These are phyloP conservation scores for Sphaerobolus stellatus DNA, from an alignment of 1,284 basidiomycete species.

Conservation along the genomic window DNA sequence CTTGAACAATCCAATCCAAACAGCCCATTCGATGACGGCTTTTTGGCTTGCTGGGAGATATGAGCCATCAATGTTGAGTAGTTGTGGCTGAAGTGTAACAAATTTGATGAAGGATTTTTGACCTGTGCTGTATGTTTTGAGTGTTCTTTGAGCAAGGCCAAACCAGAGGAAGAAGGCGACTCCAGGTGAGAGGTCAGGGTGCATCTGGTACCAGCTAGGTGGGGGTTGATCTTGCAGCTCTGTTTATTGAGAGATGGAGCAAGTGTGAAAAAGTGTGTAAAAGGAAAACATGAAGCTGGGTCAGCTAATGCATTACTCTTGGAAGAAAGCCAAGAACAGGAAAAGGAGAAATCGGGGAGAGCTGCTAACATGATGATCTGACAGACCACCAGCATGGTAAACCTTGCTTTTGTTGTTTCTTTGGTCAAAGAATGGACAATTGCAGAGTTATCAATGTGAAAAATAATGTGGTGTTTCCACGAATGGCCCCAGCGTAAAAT, in stretches of 20 bases:
- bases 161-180: constrained; percentile 5
- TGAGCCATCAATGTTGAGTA: background rate
- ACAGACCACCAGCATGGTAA: background rate
- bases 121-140: constrained; percentile 4
- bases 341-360: constrained; percentile 2
- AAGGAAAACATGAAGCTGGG: constrained; percentile 13
- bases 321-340: constrained; percentile 8
- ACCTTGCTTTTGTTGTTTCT: no score
- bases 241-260: background rate
- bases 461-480: constrained; percentile 4
- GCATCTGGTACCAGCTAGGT: no score
- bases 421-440: background rate
- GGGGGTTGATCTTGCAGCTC: background rate
- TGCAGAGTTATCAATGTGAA: constrained; percentile 15
- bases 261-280: background rate
- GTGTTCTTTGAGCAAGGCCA: constrained; percentile 2
- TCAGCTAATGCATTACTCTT: constrained; percentile 13
- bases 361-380: constrained; percentile 4
- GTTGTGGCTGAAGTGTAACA: background rate
- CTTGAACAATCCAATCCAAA: no score
- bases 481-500: constrained; percentile 3
- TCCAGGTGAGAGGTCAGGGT: constrained; percentile 1
- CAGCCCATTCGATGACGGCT: constrained; percentile 11
- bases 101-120: constrained; percentile 4
- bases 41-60: constrained; percentile 7